These are phyloP conservation scores for Tulasnella sp. DNA, from an alignment of 768 basidiomycete genomes.

Conservation along the genomic window DNA sequence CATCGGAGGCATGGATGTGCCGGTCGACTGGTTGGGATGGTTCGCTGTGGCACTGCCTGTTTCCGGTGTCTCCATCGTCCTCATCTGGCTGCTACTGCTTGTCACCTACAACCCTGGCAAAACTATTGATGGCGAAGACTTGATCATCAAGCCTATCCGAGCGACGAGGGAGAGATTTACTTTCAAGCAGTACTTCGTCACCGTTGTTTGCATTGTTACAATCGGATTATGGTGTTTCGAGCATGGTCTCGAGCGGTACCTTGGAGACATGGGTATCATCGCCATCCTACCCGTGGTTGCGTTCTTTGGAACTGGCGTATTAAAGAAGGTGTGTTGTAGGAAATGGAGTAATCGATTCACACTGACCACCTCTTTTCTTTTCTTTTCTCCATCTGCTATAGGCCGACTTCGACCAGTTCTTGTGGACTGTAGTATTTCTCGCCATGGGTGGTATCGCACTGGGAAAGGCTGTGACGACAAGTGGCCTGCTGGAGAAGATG, in stretches of 20 bases:
- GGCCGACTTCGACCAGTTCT: conserved; percentile 92
- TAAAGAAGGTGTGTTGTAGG: conserved; percentile 64
- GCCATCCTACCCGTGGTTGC: conserved; percentile 86
- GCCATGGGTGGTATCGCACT: conserved; percentile 98
- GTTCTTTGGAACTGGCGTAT: conserved; percentile 86
- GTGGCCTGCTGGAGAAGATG: conserved; percentile 75
- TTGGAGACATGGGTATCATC: conserved; percentile 97
- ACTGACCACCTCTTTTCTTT: background rate
- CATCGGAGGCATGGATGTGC: conserved; percentile 72
- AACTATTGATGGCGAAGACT: conserved; percentile 59
- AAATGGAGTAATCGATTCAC: background rate
- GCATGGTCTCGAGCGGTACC: conserved; percentile 55
- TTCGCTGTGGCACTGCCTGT: conserved; percentile 91
- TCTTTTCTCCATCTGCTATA: conserved; percentile 25
- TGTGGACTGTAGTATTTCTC: conserved; percentile 90
- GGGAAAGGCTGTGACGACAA: conserved; percentile 84
- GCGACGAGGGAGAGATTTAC: conserved; percentile 76
- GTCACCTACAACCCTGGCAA: conserved; percentile 67
- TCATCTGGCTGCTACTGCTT: conserved; percentile 87
- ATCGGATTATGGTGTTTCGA: conserved; percentile 88
- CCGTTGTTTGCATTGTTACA: conserved; percentile 69
- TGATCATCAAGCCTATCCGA: conserved; percentile 76
- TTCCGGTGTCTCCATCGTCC: conserved; percentile 68
- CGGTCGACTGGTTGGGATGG: conserved; percentile 84
- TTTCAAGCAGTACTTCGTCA: conserved; percentile 81